Base-by-base conservation (phyloP, 2,329 filamentous ascomycete genomes). In the Neopestalotiopsis clavispora region DNA sequence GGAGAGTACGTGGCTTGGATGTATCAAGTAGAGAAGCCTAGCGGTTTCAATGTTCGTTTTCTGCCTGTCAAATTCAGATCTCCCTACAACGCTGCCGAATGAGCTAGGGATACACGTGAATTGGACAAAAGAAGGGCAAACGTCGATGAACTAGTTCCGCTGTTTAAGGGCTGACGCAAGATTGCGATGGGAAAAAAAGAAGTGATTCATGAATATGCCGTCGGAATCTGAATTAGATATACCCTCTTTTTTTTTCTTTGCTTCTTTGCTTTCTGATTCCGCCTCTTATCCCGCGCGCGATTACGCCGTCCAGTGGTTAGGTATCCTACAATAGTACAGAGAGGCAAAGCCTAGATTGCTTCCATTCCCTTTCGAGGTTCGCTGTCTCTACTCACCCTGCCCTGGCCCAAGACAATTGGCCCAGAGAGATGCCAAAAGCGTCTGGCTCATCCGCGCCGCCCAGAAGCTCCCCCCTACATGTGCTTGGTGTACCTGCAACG, bases 391-490 rank as follows among this genome's bases (percentile, higher is more conserved):
- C 45, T 17, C 20, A 52, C 57, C 58, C 57, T 67, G 57, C 40
- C 56, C 28, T 10, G 14, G 20, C 57, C 66, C 32, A 52, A 67
- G 66, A 63, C 66, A 67, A 67, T 67, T 67, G 66, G 66, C 57
- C 56, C n/a, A 67, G 57, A 67, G 66, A 60, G 20, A 57, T 67
- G 66, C 58, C 58, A 67, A 67, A 67, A 56, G 4, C 58, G 23
- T 62, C n/a, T 61, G 45, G 38, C 30, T 38, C 34, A 57, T n/a
- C 60, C 65, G 49, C 40, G 14, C 58, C 20, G 65, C 13, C 32
- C 42, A n/a, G 38, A 38, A 28, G 60, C 32, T 45, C 10, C 61
- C 45, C 74, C 70, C 75, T 74, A 72, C 38, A 69, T 30, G 57
- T 34, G 58, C 66, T 38, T 23, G 30, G n/a, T 42, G 60, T 34